Evolutionary conservation across 1,284 basidiomycete species (phyloP).

Genomic region (Moniliophthora roreri): DNA sequence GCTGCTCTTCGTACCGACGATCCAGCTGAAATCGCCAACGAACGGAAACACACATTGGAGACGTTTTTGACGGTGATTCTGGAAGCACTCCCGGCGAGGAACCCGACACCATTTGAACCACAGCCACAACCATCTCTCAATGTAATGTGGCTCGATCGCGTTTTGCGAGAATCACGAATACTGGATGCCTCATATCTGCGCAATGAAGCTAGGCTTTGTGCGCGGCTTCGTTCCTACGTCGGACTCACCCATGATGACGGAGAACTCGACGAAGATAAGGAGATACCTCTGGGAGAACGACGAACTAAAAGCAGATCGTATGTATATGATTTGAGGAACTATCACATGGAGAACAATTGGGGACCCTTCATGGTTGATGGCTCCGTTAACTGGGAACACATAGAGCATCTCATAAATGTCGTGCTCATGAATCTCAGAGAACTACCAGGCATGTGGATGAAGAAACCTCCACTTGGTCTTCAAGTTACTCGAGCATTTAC

Average conservation of each 20-base stretch:
- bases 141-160: slow-evolving; percentile 38
- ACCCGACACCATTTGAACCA: slow-evolving; percentile 8
- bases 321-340: slow-evolving; percentile 66
- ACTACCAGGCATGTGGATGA: slow-evolving; percentile 34
- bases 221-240: slow-evolving; percentile 19
- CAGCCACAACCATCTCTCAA: slow-evolving; percentile 31
- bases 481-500: slow-evolving; percentile 52
- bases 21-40: slow-evolving; percentile 22
- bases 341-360: slow-evolving; percentile 46
- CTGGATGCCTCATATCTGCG: slow-evolving; percentile 27
- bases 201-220: slow-evolving; percentile 23
- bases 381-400: slow-evolving; percentile 58
- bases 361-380: slow-evolving; percentile 50
- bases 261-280: slow-evolving; percentile 19
- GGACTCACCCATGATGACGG: slow-evolving; percentile 17
- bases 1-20: slow-evolving; percentile 20
- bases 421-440: slow-evolving; percentile 59
- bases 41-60: slow-evolving; percentile 37
- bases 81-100: slow-evolving; percentile 34
- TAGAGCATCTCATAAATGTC: slow-evolving; percentile 58
- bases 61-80: slow-evolving; percentile 43
- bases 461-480: slow-evolving; percentile 48
- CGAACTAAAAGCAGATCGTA: slow-evolving; percentile 51
- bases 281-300: slow-evolving; percentile 28
- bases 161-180: slow-evolving; percentile 34